Conservation (phyloP, 768 basidiomycete species). For the Suillus spraguei region DNA sequence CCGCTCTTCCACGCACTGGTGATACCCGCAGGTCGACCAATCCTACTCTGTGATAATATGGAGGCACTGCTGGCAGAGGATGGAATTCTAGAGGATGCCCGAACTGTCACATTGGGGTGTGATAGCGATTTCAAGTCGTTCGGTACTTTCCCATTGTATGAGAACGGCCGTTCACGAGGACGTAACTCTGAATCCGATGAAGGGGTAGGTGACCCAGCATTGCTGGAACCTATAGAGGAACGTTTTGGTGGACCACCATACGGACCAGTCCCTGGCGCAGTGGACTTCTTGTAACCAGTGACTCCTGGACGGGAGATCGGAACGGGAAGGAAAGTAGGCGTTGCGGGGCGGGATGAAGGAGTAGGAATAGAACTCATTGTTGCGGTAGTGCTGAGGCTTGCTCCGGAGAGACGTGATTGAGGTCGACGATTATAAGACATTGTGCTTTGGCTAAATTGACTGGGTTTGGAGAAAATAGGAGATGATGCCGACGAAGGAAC, state of each 20-base stretch:
- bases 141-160: constrained; percentile 28
- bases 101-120: constrained; percentile 50
- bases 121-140: constrained; percentile 41
- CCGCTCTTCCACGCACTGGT: constrained; percentile 48
- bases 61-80: constrained; percentile 37
- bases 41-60: constrained; percentile 44
- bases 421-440: constrained; percentile 59
- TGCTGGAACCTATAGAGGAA: constrained; percentile 60
- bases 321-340: constrained; percentile 78
- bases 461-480: constrained; percentile 45
- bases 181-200: constrained; percentile 29
- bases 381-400: constrained; percentile 55
- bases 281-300: constrained; percentile 61
- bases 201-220: constrained; percentile 29
- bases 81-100: constrained; percentile 44
- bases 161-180: constrained; percentile 29
- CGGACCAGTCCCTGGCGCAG: constrained; percentile 45
- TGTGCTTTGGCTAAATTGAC: constrained; percentile 44
- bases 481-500: constrained; percentile 49
- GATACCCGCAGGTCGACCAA: constrained; percentile 42
- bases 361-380: constrained; percentile 65
- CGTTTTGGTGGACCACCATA: constrained; percentile 51
- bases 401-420: constrained; percentile 72
- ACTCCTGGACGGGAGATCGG: constrained; percentile 53
- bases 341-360: constrained; percentile 69